phyloP scores from a whole-genome alignment of 305 asterid genomes.

The Euphrasia arctica region DNA sequence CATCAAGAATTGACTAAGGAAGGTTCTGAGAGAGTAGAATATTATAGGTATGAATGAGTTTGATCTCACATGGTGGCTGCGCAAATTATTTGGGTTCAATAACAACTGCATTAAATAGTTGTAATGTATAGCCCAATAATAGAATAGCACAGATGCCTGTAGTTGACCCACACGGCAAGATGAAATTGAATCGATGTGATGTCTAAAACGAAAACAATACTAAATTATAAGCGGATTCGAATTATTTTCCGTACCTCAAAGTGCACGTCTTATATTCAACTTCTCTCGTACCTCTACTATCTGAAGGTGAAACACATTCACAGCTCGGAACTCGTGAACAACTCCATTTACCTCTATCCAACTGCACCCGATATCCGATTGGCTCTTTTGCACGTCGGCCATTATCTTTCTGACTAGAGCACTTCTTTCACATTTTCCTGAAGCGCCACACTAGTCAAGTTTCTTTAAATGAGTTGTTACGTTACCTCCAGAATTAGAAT shows the following conservation, averaged over 20 bases:
- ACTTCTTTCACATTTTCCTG: constrained; percentile 70
- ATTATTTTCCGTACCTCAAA: too few relatives aligned
- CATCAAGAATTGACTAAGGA: background rate
- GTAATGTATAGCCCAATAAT: background rate
- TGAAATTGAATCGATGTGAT: background rate
- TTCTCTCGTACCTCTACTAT: constrained; percentile 45
- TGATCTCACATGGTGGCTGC: background rate
- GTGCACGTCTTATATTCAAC: constrained; percentile 17
- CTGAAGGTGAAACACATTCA: constrained; percentile 52
- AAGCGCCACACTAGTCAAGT: constrained; percentile 60
- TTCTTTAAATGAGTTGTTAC: constrained; percentile 27
- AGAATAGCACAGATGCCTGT: too few relatives aligned
- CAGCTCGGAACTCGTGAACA: constrained; percentile 65
- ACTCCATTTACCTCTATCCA: constrained; percentile 64
- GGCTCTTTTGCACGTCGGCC: constrained; percentile 36
- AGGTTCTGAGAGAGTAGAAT: too few relatives aligned
- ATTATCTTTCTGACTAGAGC: constrained; percentile 37
- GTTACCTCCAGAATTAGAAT: constrained; percentile 48
- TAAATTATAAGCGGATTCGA: too few relatives aligned
- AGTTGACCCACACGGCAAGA: too few relatives aligned
- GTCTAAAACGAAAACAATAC: background rate
- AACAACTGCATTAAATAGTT: background rate
- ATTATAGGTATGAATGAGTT: background rate
- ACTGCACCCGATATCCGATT: constrained; percentile 57
- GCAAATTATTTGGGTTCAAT: background rate